phyloP scores from a whole-genome alignment of 768 basidiomycete species.

The Podaxis mareebaensis region DNA sequence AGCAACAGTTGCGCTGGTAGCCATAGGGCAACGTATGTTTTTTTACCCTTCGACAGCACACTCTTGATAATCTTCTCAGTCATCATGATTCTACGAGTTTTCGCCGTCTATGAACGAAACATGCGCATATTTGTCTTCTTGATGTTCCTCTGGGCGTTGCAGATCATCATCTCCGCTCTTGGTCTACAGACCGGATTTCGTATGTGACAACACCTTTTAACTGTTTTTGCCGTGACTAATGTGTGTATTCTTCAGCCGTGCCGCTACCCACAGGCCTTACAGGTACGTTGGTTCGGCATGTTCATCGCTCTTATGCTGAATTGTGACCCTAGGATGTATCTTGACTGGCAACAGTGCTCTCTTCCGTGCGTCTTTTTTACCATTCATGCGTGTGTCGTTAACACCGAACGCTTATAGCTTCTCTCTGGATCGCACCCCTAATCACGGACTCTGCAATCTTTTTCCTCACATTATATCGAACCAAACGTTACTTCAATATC shows the following conservation, averaged over 20 bases:
- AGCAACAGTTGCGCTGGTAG: conserved; percentile 26
- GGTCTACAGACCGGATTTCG: conserved; percentile 27
- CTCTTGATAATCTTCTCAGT: conserved; percentile 19
- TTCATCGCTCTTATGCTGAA: not conserved
- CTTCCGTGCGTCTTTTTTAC: conserved; percentile 23
- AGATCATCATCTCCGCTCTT: conserved; percentile 26
- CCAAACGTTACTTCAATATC: conserved; percentile 15
- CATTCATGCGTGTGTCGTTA: too few species aligned
- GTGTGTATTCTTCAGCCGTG: conserved; percentile 19
- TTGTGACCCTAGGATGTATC: conserved; percentile 25
- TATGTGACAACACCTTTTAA: conserved; percentile 11
- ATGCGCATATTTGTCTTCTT: conserved; percentile 21
- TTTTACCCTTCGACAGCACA: not conserved
- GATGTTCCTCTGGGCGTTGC: conserved; percentile 24
- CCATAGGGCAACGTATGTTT: conserved; percentile 21
- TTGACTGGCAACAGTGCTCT: conserved; percentile 22
- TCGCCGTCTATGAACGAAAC: conserved; percentile 28
- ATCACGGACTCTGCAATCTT: conserved; percentile 24
- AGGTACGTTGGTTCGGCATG: conserved; percentile 18
- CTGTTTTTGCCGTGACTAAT: not conserved
- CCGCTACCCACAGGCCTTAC: conserved; percentile 26
- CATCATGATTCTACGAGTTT: conserved; percentile 34
- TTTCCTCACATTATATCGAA: conserved; percentile 21
- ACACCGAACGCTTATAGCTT: conserved; percentile 15
- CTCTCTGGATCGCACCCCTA: conserved; percentile 28